Conservation (phyloP, 2,329 filamentous ascomycete genomes). For the Fonsecaea erecta region DNA sequence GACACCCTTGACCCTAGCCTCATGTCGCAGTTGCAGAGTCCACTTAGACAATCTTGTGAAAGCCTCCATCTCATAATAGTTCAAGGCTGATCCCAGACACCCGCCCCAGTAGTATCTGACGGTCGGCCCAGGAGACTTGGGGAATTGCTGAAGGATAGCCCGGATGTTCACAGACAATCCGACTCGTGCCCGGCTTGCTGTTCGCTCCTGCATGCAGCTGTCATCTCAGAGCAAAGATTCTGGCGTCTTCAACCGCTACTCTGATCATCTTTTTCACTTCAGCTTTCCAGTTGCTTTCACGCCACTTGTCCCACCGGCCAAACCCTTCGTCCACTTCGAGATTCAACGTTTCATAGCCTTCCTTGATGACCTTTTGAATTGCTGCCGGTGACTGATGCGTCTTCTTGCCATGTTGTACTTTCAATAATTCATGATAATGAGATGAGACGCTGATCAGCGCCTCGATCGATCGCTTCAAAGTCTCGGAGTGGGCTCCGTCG, state of each 20-base stretch:
- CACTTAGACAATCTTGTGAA: no score
- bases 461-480: slow-evolving; percentile 69
- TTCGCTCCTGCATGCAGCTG: neutral
- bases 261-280: slow-evolving; percentile 86
- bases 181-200: neutral
- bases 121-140: no score
- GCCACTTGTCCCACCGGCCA: slow-evolving; percentile 82
- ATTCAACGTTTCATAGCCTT: slow-evolving; percentile 92
- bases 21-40: neutral
- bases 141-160: neutral
- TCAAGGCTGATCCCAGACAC: neutral
- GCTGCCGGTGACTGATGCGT: slow-evolving; percentile 75
- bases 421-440: slow-evolving; percentile 84
- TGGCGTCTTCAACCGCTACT: slow-evolving; percentile 74
- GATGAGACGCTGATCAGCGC: slow-evolving; percentile 77
- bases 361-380: slow-evolving; percentile 89
- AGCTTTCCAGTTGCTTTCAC: slow-evolving; percentile 76
- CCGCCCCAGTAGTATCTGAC: neutral
- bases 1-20: neutral
- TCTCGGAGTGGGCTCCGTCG: slow-evolving; percentile 39
- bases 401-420: slow-evolving; percentile 53
- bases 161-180: neutral
- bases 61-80: neutral
- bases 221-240: slow-evolving; percentile 39
- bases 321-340: slow-evolving; percentile 87